phyloP scores from a whole-genome alignment of 2,329 filamentous ascomycete species.

The Fusarium annulatum region DNA sequence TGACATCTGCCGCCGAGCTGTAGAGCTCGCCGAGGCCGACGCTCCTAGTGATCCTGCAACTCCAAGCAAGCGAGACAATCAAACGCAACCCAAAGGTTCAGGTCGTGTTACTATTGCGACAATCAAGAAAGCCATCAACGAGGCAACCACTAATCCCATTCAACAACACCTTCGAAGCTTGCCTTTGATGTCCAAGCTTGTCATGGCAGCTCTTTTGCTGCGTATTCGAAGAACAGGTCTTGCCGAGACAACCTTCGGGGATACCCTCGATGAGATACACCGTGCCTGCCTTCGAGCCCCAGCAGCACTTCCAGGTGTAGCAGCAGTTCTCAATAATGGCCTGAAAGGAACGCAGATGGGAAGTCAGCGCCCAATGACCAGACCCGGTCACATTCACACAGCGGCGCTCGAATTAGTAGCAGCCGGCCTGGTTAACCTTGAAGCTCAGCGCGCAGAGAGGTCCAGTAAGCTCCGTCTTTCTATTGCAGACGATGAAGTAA shows the following conservation, averaged over 20 bases:
- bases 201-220: slow-evolving; percentile 84
- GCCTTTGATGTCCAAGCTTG: slow-evolving; percentile 83
- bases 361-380: slow-evolving; percentile 46
- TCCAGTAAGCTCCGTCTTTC: slow-evolving; percentile 88
- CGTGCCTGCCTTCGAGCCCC: slow-evolving; percentile 51
- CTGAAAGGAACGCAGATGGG: slow-evolving; percentile 43
- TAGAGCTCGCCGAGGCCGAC: slow-evolving; percentile 91
- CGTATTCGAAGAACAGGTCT: slow-evolving; percentile 85
- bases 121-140: slow-evolving; percentile 92
- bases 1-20: slow-evolving; percentile 93
- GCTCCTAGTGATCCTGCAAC: slow-evolving; percentile 62
- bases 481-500: slow-evolving; percentile 91
- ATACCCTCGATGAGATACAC: slow-evolving; percentile 82
- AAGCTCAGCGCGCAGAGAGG: slow-evolving; percentile 82
- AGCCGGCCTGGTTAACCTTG: slow-evolving; percentile 87
- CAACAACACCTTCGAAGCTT: slow-evolving; percentile 89
- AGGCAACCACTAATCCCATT: slow-evolving; percentile 91
- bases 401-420: slow-evolving; percentile 87
- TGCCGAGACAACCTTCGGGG: slow-evolving; percentile 86
- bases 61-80: slow-evolving; percentile 65
- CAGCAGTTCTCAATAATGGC: slow-evolving; percentile 49
- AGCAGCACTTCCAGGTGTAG: slow-evolving; percentile 51
- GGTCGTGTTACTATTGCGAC: slow-evolving; percentile 88
- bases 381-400: slow-evolving; percentile 64
- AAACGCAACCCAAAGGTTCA: slow-evolving; percentile 41